These are phyloP conservation scores for Lachnellula occidentalis DNA, from an alignment of 2,329 filamentous ascomycete genomes.

Conservation along the genomic window DNA sequence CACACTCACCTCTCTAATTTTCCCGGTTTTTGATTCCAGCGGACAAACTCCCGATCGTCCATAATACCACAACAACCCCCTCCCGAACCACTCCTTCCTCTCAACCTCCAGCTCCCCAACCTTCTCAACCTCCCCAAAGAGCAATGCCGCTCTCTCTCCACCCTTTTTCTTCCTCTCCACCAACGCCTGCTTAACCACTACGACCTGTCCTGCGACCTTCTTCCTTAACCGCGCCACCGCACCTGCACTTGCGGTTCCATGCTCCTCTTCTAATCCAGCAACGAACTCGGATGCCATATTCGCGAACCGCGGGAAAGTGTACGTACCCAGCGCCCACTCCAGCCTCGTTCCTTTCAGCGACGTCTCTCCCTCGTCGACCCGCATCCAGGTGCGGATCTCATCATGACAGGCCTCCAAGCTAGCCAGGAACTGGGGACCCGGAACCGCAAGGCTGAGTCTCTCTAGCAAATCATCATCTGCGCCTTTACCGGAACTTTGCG, in stretches of 20 bases:
- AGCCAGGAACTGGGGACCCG: no score
- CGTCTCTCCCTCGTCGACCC: neutral
- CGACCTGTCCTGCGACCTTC: neutral
- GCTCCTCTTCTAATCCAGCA: neutral
- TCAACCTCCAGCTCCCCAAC: neutral
- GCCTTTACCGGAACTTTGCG: no score
- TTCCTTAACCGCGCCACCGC: neutral
- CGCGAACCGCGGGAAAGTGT: no score
- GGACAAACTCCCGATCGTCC: neutral
- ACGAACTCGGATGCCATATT: neutral
- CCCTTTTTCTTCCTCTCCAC: neutral
- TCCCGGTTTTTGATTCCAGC: neutral
- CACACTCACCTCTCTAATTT: neutral
- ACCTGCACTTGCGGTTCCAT: neutral
- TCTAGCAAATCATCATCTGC: no score
- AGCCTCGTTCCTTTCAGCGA: no score
- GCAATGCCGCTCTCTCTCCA: neutral
- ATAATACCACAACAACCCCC: neutral
- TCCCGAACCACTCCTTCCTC: neutral
- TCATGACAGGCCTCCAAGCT: no score
- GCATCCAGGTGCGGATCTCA: no score
- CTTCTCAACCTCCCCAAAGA: neutral
- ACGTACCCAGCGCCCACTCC: no score
- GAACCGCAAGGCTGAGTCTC: no score
- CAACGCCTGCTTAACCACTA: neutral